phyloP scores from a whole-genome alignment of 129 eudicot genomes.

The Tanacetum coccineum region DNA sequence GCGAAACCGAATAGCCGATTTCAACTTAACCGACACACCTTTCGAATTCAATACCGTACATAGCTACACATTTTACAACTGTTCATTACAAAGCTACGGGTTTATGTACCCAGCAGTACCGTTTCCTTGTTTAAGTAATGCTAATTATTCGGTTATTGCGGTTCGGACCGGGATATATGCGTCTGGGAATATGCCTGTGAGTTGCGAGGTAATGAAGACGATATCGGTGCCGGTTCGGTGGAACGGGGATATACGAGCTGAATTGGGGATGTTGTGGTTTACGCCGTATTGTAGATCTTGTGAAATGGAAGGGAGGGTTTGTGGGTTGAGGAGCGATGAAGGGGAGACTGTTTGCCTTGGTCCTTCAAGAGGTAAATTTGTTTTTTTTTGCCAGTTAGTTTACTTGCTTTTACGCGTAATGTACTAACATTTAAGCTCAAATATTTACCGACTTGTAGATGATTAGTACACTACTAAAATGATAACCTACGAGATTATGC shows the following conservation, averaged over 20 bases:
- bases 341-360: slow-evolving; percentile 19
- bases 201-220: slow-evolving; percentile 30
- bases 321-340: slow-evolving; percentile 40
- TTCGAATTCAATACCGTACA: slow-evolving; percentile 3
- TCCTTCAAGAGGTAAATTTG: slow-evolving; percentile 25
- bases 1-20: slow-evolving; percentile 20
- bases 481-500: too few relatives aligned
- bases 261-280: slow-evolving; percentile 50
- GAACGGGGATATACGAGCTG: slow-evolving; percentile 20
- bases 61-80: slow-evolving; percentile 44
- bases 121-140: slow-evolving; percentile 38
- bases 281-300: slow-evolving; percentile 50
- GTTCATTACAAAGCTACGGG: slow-evolving; percentile 27
- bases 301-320: slow-evolving; percentile 41
- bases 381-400: background rate
- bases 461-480: too few relatives aligned
- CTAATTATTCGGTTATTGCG: slow-evolving; percentile 38
- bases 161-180: slow-evolving; percentile 1
- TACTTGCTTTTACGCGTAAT: background rate
- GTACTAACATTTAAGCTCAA: too few relatives aligned
- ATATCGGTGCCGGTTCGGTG: slow-evolving; percentile 31
- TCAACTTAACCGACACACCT: slow-evolving; percentile 28
- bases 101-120: slow-evolving; percentile 18
- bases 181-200: slow-evolving; percentile 16
- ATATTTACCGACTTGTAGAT: too few relatives aligned